These are phyloP conservation scores for Toxicodendron radicans DNA, from an alignment of 345 rosid genomes.

Conservation along the genomic window DNA sequence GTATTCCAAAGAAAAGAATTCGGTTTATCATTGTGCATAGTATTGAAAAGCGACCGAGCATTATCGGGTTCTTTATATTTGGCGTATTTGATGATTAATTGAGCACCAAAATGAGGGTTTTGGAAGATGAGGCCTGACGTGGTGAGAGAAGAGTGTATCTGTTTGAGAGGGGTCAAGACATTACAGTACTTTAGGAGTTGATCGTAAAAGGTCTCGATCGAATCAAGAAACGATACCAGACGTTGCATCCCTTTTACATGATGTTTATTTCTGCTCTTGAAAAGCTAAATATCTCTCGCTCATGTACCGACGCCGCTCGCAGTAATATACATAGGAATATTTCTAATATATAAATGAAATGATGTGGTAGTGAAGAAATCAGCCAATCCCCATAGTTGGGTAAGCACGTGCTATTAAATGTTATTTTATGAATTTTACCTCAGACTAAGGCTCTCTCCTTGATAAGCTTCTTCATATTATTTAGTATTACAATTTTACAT, in stretches of 20 bases:
- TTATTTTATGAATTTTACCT: background rate
- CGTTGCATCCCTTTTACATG: slow-evolving; percentile 23
- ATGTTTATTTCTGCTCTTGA: background rate
- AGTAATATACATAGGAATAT: no score
- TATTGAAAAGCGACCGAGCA: slow-evolving; percentile 41
- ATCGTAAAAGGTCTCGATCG: slow-evolving; percentile 27
- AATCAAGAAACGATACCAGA: slow-evolving; percentile 9
- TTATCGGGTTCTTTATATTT: slow-evolving; percentile 25
- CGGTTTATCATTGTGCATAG: slow-evolving; percentile 10
- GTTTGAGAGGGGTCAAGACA: slow-evolving; percentile 33
- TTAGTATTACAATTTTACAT: no score
- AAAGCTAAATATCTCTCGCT: background rate
- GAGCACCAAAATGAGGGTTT: slow-evolving; percentile 43
- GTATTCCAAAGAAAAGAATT: slow-evolving; percentile 51
- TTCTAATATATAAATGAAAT: no score
- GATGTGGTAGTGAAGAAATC: no score
- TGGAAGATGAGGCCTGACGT: slow-evolving; percentile 24
- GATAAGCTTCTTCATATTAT: background rate
- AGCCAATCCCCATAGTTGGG: no score
- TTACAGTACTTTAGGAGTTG: slow-evolving; percentile 31
- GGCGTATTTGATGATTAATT: slow-evolving; percentile 40
- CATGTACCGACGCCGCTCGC: no score
- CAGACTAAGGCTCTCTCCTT: background rate
- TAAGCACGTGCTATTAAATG: background rate
- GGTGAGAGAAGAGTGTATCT: slow-evolving; percentile 43